Evolutionary conservation across 2,329 filamentous ascomycete species (phyloP), one percentile per base, ranked within the genome.

Genomic region (Fusarium subglutinans): DNA sequence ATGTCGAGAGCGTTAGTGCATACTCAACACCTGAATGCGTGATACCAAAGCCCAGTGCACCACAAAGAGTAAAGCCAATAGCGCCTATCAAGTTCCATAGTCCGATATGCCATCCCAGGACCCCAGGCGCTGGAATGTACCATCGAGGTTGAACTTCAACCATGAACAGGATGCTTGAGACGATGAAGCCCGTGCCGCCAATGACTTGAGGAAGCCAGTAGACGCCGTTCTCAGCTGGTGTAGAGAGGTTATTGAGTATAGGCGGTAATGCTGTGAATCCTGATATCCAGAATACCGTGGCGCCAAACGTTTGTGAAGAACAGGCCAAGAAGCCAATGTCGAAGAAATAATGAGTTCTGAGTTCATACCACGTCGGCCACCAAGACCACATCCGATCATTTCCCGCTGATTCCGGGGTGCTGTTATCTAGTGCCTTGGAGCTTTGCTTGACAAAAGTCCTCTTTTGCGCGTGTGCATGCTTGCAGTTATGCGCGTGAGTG

Each of bases 51-150:
- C 88, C 89, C 37, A 90, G 77, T 5, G 86, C 88, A n/a, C 88
- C 89, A 68, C 88, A 90, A 0, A 90, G 82, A 10, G 89, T 91
- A 77, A 92, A 92, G 0, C 90, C 90, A 30, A 92, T 76, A 4
- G 87, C 87, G 2, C 91, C 91, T 26, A 92, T 82, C 5, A 91
- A 79, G 74, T 92, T 93, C 90, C 90, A 93, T 14, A 87, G 80
- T 0, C 90, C 91, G 73, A 93, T 88, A 79, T 92, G 90, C 91
- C 91, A 93, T 8, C 91, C 91, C 4, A 93, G 83, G 2, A 89
- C 83, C 7, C 80, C 77, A 8, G 83, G 84, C 0, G 89, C 88
- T 0, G 91, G 90, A 18, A 83, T 81, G 74, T 88, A 92, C 91
- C 91, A 93, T 51, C 84, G 86, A 45, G 84, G 78, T 80, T 93